Evolutionary conservation across 2,329 filamentous ascomycete genomes (phyloP).

Genomic region (Rasamsonia emersonii): DNA sequence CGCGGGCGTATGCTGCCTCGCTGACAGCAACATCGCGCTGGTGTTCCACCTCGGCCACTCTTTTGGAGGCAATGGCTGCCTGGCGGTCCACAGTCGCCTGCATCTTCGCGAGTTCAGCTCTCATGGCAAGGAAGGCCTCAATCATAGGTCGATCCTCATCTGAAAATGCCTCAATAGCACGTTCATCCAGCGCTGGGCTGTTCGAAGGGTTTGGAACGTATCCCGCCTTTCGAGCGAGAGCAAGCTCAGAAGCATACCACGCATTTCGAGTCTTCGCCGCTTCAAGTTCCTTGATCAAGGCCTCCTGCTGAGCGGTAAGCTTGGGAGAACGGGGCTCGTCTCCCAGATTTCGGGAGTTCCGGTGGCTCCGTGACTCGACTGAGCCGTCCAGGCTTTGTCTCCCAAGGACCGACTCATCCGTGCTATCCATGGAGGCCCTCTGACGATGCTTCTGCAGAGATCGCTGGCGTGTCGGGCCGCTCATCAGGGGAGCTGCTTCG

Average conservation of each 20-base stretch:
- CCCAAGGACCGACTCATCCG: constrained; percentile 47
- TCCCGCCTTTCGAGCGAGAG: constrained; percentile 81
- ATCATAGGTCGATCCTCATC: constrained; percentile 89
- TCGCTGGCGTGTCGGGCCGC: constrained; percentile 37
- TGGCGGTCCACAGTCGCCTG: constrained; percentile 86
- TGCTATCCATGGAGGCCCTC: constrained; percentile 61
- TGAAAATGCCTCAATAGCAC: constrained; percentile 67
- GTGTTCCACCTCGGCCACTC: constrained; percentile 88
- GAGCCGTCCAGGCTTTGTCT: constrained; percentile 34
- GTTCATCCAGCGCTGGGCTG: constrained; percentile 67
- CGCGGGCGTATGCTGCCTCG: constrained; percentile 91
- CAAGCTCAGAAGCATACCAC: constrained; percentile 93
- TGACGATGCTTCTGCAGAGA: constrained; percentile 50
- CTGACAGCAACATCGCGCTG: constrained; percentile 90
- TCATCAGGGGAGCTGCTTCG: constrained; percentile 37
- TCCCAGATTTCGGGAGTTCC: constrained; percentile 32
- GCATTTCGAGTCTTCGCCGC: constrained; percentile 76
- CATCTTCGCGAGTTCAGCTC: constrained; percentile 77
- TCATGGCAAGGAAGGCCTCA: constrained; percentile 87
- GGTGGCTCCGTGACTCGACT: constrained; percentile 26
- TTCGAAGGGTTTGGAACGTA: constrained; percentile 66
- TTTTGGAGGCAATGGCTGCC: constrained; percentile 71
- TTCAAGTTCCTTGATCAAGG: constrained; percentile 79
- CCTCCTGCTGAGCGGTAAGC: constrained; percentile 43
- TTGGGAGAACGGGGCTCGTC: constrained; percentile 39